Base-by-base conservation (phyloP, 2,329 filamentous ascomycete genomes). In the Coniella lustricola region DNA sequence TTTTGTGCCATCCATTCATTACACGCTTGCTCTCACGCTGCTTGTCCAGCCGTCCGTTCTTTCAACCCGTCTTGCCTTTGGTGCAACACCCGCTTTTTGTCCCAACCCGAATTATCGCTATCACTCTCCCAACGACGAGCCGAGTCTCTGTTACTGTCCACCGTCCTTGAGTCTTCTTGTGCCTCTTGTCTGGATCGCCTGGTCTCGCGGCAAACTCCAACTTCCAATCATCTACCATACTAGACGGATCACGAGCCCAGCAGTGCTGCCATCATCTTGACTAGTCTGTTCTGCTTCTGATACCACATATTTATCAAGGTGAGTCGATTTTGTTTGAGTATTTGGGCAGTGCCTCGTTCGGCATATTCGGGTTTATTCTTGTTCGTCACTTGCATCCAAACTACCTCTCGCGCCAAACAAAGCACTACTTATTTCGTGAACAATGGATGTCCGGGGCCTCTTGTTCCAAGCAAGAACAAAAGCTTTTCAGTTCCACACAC, bases 101-200 rank as follows among this genome's bases (percentile, higher is more conserved):
- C 38, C 29, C 21, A 21, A 41, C 38, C 44, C 66, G 70, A 46
- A 67, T 67, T 56, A 70, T 72, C 18, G 25, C 25, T 17, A 67
- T 69, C 70, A 38, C 43, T 25, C 39, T 54, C 54, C 46, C 43
- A 20, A 34, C 37, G 37, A 51, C 43, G 34, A 25, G 8, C 25
- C 17, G 43, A 37, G 34, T 25, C 43, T 31, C 43, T 20, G 31
- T 34, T 51, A 38, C 44, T 51, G 36, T 38, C 40, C 39, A n/a
- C 34, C 21, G 22, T 44, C 18, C 10, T 36, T 17, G 44, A 46
- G 41, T 16, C 39, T 49, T 49, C 49, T 47, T 53, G 49, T 53
- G 54, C 50, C 46, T 54, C 48, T 47, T 56, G 52, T 48, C 46
- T 20, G 29, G 53, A 47, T 46, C 35, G 47, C 36, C 37, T 47